Evolutionary conservation across 805 yeast genomes (phyloP).

Genomic region (Hanseniaspora nectarophila): DNA sequence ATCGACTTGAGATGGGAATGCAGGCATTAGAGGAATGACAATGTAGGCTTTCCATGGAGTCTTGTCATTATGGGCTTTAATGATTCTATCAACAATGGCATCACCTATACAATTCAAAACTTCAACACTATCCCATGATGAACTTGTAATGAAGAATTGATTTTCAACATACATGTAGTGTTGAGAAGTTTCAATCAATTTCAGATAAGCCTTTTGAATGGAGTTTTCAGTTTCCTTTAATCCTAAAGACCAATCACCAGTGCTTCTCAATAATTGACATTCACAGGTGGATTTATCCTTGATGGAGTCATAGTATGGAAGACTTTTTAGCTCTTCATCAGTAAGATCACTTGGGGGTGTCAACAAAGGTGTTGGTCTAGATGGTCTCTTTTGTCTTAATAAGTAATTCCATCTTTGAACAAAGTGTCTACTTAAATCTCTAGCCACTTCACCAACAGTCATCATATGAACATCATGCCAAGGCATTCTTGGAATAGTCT

Average conservation of each 20-base stretch:
- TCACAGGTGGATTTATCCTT: constrained; percentile 76
- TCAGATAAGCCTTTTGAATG: constrained; percentile 84
- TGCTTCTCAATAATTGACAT: constrained; percentile 75
- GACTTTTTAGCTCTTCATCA: constrained; percentile 49
- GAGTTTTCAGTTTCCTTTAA: constrained; percentile 73
- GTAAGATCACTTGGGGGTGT: constrained; percentile 87
- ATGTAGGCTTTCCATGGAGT: constrained; percentile 82
- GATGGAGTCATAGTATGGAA: constrained; percentile 32
- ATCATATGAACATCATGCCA: constrained; percentile 99
- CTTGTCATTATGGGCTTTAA: constrained; percentile 68
- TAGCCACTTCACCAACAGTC: constrained; percentile 84
- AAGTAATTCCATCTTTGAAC: constrained; percentile 96
- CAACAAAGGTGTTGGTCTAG: constrained; percentile 80
- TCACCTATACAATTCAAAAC: constrained; percentile 82
- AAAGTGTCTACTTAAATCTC: constrained; percentile 86
- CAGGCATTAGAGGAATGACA: constrained; percentile 93
- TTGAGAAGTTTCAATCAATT: constrained; percentile 78
- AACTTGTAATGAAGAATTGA: constrained; percentile 88
- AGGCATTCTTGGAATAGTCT: constrained; percentile 83
- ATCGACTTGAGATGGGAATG: constrained; percentile 87
- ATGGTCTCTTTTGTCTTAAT: constrained; percentile 84
- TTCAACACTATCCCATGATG: constrained; percentile 69
- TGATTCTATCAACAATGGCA: constrained; percentile 92
- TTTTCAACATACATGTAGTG: constrained; percentile 91
- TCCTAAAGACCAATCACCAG: constrained; percentile 90